These are phyloP conservation scores for Juglanconis juglandina DNA, from an alignment of 2,329 filamentous ascomycete genomes.

Conservation along the genomic window DNA sequence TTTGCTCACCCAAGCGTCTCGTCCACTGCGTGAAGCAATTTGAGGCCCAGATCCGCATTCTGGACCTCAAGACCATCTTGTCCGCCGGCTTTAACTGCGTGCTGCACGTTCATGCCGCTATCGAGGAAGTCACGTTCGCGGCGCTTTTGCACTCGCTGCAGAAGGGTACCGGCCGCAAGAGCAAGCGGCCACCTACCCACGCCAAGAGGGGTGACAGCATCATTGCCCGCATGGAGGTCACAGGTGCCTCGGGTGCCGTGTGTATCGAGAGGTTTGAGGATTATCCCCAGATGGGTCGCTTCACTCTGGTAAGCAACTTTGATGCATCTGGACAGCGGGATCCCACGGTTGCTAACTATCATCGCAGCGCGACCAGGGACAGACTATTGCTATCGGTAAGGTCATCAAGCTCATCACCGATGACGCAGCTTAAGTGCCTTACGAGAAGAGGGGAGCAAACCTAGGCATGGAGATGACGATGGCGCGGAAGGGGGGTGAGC, in stretches of 20 bases:
- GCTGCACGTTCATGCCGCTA: slow-evolving; percentile 92
- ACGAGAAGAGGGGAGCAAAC: no score
- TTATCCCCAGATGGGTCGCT: slow-evolving; percentile 89
- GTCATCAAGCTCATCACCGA: slow-evolving; percentile 78
- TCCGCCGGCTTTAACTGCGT: slow-evolving; percentile 97
- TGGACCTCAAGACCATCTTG: slow-evolving; percentile 92
- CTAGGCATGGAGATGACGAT: not conserved
- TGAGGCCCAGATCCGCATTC: slow-evolving; percentile 92
- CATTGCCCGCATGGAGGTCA: slow-evolving; percentile 87
- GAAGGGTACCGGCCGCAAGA: slow-evolving; percentile 89
- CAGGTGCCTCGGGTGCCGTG: slow-evolving; percentile 77
- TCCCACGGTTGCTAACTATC: slow-evolving; percentile 21
- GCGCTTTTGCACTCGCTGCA: slow-evolving; percentile 89
- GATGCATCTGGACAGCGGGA: slow-evolving; percentile 20
- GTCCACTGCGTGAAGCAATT: slow-evolving; percentile 88
- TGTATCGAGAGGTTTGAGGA: slow-evolving; percentile 95
- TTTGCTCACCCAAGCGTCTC: slow-evolving; percentile 89
- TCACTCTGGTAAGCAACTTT: slow-evolving; percentile 62
- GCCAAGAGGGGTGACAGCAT: slow-evolving; percentile 79
- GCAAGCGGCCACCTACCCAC: slow-evolving; percentile 88
- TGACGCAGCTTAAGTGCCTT: slow-evolving; percentile 25
- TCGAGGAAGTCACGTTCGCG: slow-evolving; percentile 93
- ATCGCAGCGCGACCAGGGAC: slow-evolving; percentile 58
- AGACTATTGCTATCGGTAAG: slow-evolving; percentile 99
- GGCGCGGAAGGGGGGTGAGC: not conserved